These are phyloP conservation scores for Calonectria pauciramosa DNA, from an alignment of 2,329 filamentous ascomycete genomes.

Conservation along the genomic window DNA sequence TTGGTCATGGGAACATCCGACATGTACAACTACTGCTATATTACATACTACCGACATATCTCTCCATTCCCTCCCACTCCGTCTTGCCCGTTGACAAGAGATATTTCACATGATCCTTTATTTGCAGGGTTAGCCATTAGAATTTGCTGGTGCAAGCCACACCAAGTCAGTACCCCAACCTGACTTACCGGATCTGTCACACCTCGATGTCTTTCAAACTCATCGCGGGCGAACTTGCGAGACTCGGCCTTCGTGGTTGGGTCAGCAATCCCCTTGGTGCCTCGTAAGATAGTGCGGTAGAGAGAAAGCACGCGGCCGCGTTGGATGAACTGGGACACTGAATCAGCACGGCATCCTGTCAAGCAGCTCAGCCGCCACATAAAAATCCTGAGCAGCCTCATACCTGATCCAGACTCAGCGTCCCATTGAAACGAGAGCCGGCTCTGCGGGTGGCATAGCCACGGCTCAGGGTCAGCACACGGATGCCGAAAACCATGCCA, in stretches of 20 bases:
- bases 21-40: slow-evolving; percentile 46
- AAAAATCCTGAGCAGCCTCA: slow-evolving; percentile 7
- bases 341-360: slow-evolving; percentile 21
- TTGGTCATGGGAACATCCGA: slow-evolving; percentile 18
- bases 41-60: slow-evolving; percentile 57
- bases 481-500: slow-evolving; percentile 46
- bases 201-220: slow-evolving; percentile 71
- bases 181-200: slow-evolving; percentile 69
- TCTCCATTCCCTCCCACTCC: slow-evolving; percentile 74
- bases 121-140: slow-evolving; percentile 22
- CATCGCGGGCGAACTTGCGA: slow-evolving; percentile 67
- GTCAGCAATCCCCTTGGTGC: slow-evolving; percentile 66
- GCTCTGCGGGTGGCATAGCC: slow-evolving; percentile 52
- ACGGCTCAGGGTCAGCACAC: slow-evolving; percentile 47
- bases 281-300: slow-evolving; percentile 71
- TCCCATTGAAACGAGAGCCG: slow-evolving; percentile 49
- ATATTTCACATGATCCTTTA: slow-evolving; percentile 71
- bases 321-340: slow-evolving; percentile 67
- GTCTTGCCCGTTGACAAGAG: slow-evolving; percentile 75
- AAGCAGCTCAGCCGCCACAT: not conserved
- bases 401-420: slow-evolving; percentile 73
- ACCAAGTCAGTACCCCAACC: not conserved
- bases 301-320: slow-evolving; percentile 67
- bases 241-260: slow-evolving; percentile 67
- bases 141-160: not conserved